A percentile compares a stretch with the other conserved stretches of the same genome.
phyloP scores from a whole-genome alignment of 1,284 basidiomycete species.

The Wolfiporia cocos region DNA sequence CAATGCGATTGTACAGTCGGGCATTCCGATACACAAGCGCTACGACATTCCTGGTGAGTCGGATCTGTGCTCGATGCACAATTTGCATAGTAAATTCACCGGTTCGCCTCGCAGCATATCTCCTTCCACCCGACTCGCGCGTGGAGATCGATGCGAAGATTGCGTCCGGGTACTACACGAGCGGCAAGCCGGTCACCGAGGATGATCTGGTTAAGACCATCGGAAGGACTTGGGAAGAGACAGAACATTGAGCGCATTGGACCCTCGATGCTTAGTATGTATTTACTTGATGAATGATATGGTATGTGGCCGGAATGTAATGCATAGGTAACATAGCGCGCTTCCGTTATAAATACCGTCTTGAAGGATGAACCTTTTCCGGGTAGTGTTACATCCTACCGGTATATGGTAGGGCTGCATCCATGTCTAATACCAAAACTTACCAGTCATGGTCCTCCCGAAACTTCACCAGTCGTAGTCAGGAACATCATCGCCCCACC shows the following conservation, averaged over 20 bases:
- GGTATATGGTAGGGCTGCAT: no score
- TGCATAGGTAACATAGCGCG: no score
- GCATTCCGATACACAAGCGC: constrained; percentile 78
- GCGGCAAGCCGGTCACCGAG: constrained; percentile 69
- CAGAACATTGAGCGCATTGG: constrained; percentile 67
- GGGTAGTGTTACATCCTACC: no score
- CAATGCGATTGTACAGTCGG: constrained; percentile 84
- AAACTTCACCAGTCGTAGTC: constrained; percentile 13
- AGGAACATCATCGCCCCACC: constrained; percentile 12
- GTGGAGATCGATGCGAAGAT: constrained; percentile 97
- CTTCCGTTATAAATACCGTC: no score
- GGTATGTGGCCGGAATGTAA: no score
- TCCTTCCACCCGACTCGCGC: constrained; percentile 87
- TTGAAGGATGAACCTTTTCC: no score
- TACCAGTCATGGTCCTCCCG: no score
- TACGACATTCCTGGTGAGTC: constrained; percentile 77
- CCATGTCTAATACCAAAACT: no score
- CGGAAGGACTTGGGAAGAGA: constrained; percentile 85
- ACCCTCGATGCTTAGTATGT: no score
- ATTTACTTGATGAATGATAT: no score
- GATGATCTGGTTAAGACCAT: constrained; percentile 81
- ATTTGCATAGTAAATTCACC: no score
- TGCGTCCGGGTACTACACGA: constrained; percentile 86
- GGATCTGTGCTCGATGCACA: no score
- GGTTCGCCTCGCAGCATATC: constrained; percentile 55